Evolutionary conservation across 2,329 filamentous ascomycete species (phyloP).

Genomic region (Colletotrichum lupini): DNA sequence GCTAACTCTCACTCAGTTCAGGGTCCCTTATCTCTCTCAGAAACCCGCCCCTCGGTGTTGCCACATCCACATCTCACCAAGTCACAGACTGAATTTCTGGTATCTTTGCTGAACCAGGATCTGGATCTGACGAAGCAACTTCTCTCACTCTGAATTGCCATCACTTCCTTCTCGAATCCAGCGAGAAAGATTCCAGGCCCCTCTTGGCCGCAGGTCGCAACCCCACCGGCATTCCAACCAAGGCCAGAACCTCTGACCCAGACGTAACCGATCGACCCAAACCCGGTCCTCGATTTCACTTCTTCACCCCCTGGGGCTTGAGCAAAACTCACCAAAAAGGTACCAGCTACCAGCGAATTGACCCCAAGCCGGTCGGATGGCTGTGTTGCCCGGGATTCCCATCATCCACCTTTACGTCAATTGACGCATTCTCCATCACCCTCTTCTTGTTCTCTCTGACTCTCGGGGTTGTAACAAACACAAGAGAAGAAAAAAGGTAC

Average conservation of each 20-base stretch:
- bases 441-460: neutral
- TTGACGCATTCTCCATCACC: constrained; percentile 31
- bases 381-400: constrained; percentile 36
- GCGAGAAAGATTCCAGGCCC: neutral
- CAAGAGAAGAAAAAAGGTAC: constrained; percentile 7
- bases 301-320: neutral
- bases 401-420: constrained; percentile 32
- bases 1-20: constrained; percentile 7
- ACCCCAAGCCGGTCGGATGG: constrained; percentile 34
- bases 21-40: constrained; percentile 36
- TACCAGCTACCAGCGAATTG: constrained; percentile 11
- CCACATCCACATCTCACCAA: constrained; percentile 16
- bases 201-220: neutral
- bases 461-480: neutral
- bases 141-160: neutral
- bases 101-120: neutral
- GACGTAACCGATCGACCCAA: neutral
- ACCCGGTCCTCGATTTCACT: neutral
- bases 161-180: constrained; percentile 5
- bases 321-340: neutral
- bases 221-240: neutral
- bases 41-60: constrained; percentile 29
- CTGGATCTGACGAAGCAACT: neutral
- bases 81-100: neutral
- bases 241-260: neutral